Conservation (phyloP, 331 rosid species). For the Acacia pycnantha region DNA sequence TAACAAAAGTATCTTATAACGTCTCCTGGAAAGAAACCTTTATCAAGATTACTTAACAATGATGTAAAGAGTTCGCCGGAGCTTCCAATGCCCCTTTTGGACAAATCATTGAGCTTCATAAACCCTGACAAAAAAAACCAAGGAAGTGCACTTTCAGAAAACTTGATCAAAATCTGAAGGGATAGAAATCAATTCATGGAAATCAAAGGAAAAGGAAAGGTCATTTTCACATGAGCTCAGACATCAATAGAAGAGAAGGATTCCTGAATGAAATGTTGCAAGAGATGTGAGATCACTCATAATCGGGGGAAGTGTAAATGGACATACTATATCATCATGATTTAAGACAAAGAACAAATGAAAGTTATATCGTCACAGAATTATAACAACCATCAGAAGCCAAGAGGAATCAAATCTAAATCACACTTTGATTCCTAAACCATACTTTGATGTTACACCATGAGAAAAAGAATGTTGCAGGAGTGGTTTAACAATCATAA, state of each 20-base stretch:
- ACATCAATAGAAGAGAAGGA: slow-evolving; percentile 10
- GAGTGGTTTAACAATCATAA: background rate
- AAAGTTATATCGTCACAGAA: background rate
- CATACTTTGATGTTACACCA: background rate
- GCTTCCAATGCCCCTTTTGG: slow-evolving; percentile 71
- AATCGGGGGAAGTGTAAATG: background rate
- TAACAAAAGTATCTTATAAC: slow-evolving; percentile 66
- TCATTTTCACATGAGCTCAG: slow-evolving; percentile 3
- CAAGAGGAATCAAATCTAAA: slow-evolving; percentile 2
- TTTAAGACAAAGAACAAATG: slow-evolving; percentile 18
- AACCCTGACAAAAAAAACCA: slow-evolving; percentile 65
- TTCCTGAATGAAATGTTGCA: background rate
- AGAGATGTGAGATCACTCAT: slow-evolving; percentile 10
- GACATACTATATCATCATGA: background rate
- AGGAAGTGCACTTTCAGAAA: slow-evolving; percentile 21
- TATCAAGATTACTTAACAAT: slow-evolving; percentile 47
- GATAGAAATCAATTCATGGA: background rate
- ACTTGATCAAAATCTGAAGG: slow-evolving; percentile 14
- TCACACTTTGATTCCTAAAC: background rate
- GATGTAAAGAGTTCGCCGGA: slow-evolving; percentile 53
- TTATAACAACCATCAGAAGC: slow-evolving; percentile 11
- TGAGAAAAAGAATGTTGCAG: background rate
- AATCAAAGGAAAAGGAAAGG: slow-evolving; percentile 7
- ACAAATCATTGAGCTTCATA: slow-evolving; percentile 73
- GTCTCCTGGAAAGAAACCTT: slow-evolving; percentile 90